These are phyloP conservation scores for Acanthamoeba castellanii DNA, from an alignment of 208 protist species.

Conservation along the genomic window DNA sequence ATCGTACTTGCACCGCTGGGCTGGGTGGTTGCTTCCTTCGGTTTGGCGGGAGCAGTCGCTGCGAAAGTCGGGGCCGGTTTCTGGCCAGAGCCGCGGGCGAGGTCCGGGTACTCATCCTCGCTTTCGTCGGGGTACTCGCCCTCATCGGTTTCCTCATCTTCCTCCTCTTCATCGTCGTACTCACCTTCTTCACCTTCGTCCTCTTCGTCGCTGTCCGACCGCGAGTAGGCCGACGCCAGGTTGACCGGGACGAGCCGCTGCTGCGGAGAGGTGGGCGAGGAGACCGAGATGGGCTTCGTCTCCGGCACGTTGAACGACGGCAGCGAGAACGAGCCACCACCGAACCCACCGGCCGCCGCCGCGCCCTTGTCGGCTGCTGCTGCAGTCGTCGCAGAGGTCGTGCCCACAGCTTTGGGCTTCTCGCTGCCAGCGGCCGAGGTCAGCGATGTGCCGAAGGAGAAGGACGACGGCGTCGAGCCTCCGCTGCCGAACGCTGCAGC, in stretches of 20 bases:
- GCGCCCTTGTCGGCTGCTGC: not conserved
- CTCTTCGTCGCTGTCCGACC: slow-evolving; percentile 5
- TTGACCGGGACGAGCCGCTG: slow-evolving; percentile 1
- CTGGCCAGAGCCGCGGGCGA: not conserved
- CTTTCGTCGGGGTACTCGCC: not conserved
- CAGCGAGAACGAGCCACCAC: not conserved
- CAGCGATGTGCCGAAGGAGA: not conserved
- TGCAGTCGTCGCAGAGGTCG: not conserved
- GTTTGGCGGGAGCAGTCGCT: not conserved
- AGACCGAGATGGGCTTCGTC: not conserved
- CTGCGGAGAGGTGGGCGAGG: not conserved
- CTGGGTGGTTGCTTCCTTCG: not conserved
- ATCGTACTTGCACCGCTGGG: not conserved
- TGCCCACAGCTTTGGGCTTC: not conserved
- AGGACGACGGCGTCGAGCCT: not conserved
- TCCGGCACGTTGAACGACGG: slow-evolving; percentile 17
- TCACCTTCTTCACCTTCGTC: not conserved
- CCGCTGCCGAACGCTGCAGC: not conserved
- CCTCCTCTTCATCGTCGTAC: not conserved
- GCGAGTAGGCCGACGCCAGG: not conserved
- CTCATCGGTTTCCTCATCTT: not conserved
- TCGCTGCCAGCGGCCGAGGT: not conserved
- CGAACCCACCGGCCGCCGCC: not conserved
- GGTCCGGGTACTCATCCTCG: not conserved
- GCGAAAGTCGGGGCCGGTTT: not conserved